A percentile compares a stretch with the other conserved stretches of the same genome.
phyloP scores from a whole-genome alignment of 805 yeast species.

The Suhomyces kilbournensis region DNA sequence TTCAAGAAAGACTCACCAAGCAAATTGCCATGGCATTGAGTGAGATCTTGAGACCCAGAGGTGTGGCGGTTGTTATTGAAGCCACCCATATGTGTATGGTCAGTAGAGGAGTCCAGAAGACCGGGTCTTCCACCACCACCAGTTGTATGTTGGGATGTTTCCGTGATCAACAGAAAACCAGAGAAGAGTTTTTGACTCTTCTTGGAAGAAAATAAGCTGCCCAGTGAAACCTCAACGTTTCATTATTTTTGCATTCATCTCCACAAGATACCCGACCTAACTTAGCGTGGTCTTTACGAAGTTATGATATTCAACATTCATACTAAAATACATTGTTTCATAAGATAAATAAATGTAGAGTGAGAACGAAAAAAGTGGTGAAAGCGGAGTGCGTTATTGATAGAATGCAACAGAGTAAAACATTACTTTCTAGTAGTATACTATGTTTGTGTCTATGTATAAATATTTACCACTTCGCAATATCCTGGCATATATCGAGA shows the following conservation, averaged over 20 bases:
- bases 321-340: neutral
- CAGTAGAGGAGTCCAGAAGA: slow-evolving; percentile 93
- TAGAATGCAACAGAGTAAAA: too few relatives aligned
- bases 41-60: slow-evolving; percentile 89
- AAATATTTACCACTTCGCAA: neutral
- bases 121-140: slow-evolving; percentile 90
- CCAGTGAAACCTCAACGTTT: slow-evolving; percentile 2
- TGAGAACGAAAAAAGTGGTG: too few relatives aligned
- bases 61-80: slow-evolving; percentile 97
- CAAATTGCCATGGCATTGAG: slow-evolving; percentile 95
- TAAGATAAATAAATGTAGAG: neutral
- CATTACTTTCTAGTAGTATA: too few relatives aligned
- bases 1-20: slow-evolving; percentile 95
- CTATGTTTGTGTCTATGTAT: neutral
- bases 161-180: slow-evolving; percentile 88
- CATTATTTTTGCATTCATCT: neutral
- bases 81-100: slow-evolving; percentile 99
- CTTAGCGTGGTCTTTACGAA: slow-evolving; percentile 11
- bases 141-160: slow-evolving; percentile 98
- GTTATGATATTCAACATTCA: slow-evolving; percentile 34
- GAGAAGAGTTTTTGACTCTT: slow-evolving; percentile 90
- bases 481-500: slow-evolving; percentile 33
- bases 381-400: too few relatives aligned
- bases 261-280: neutral
- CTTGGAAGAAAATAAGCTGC: slow-evolving; percentile 54